These are phyloP conservation scores for Cladophialophora yegresii DNA, from an alignment of 2,329 filamentous ascomycete species.

Conservation along the genomic window DNA sequence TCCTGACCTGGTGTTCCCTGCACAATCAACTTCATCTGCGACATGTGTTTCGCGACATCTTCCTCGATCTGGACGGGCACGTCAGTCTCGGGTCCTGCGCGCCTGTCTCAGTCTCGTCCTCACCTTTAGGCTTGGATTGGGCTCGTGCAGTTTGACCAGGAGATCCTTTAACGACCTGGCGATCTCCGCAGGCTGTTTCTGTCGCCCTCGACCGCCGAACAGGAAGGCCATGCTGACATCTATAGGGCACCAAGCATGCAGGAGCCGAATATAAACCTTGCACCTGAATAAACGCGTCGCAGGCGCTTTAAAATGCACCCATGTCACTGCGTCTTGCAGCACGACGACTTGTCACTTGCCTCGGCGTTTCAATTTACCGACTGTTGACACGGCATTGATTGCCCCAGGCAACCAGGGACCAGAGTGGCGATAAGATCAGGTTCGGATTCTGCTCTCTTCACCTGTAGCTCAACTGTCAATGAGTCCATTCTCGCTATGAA, in stretches of 20 bases:
- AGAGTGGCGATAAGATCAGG: background rate
- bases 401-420: background rate
- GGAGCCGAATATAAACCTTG: background rate
- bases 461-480: background rate
- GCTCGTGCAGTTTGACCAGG: conserved; percentile 62
- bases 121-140: conserved; percentile 59
- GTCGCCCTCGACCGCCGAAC: conserved; percentile 61
- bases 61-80: conserved; percentile 29
- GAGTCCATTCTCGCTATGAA: background rate
- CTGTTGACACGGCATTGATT: background rate
- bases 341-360: background rate
- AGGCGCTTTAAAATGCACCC: background rate
- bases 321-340: background rate
- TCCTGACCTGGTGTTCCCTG: conserved; percentile 85
- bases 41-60: conserved; percentile 68
- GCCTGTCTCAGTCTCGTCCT: background rate
- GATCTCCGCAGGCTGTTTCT: conserved; percentile 64
- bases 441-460: background rate
- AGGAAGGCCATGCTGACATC: conserved; percentile 66
- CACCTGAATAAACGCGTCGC: background rate
- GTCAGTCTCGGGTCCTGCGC: background rate
- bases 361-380: background rate
- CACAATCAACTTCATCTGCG: conserved; percentile 87
- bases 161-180: conserved; percentile 65
- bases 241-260: conserved; percentile 6